phyloP scores from a whole-genome alignment of 208 protist species.

The Angomonas ambiguus region DNA sequence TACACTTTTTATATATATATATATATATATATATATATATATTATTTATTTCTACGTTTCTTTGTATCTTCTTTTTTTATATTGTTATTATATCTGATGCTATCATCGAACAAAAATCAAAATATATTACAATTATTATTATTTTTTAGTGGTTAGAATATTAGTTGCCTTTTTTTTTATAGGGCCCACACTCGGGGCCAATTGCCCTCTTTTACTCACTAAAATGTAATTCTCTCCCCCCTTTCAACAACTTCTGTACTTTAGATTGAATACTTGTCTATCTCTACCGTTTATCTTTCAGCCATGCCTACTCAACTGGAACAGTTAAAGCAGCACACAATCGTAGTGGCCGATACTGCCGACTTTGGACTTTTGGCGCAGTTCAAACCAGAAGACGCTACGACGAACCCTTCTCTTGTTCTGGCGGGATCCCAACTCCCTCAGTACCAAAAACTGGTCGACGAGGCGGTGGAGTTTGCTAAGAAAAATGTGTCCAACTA shows the following conservation, averaged over 20 bases:
- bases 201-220: background rate
- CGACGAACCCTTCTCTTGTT: slow-evolving; percentile 97
- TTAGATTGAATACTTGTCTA: background rate
- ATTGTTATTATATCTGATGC: slow-evolving; percentile 12
- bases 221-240: background rate
- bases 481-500: slow-evolving; percentile 57
- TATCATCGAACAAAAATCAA: slow-evolving; percentile 2
- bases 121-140: too few relatives aligned
- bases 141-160: too few relatives aligned
- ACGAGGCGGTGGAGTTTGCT: slow-evolving; percentile 91
- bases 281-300: slow-evolving; percentile 4
- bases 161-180: too few relatives aligned
- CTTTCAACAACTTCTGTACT: background rate
- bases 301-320: slow-evolving; percentile 66
- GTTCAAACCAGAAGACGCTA: slow-evolving; percentile 95
- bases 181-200: too few relatives aligned
- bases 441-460: slow-evolving; percentile 84
- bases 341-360: slow-evolving; percentile 96
- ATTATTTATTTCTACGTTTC: slow-evolving; percentile 9
- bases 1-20: background rate
- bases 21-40: background rate
- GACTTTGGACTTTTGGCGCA: slow-evolving; percentile 93
- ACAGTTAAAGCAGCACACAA: slow-evolving; percentile 62
- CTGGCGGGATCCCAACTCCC: slow-evolving; percentile 84
- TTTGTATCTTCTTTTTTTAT: slow-evolving; percentile 9